Base-by-base conservation (phyloP, 2,329 filamentous ascomycete genomes). In the Cladosporium sp. region DNA sequence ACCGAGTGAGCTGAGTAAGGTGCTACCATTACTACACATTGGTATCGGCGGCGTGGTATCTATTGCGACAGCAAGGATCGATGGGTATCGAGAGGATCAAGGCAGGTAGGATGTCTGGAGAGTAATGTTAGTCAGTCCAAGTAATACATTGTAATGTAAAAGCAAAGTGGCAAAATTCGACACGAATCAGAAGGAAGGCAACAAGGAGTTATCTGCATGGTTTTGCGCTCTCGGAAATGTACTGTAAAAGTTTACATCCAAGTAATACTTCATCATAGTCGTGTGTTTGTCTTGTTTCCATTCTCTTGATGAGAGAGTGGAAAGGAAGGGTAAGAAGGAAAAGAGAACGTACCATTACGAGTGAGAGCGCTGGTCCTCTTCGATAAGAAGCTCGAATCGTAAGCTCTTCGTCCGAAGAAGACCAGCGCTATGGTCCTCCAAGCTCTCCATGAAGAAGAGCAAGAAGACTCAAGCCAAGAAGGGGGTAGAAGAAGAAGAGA, bases 181-280 rank as follows among this genome's bases (percentile, higher is more conserved):
- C n/a, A n/a, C n/a, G n/a, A 18, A 16, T 48, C 45, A 48, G 45
- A 48, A 48, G 45, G 45, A 48, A 48, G 45, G 45, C 45, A 48
- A 48, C 45, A 48, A 48, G 45, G 45, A 48, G 36, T 48, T 48
- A 48, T 48, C 45, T 48, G 45, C 45, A 48, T 48, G 45, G 45
- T 48, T 48, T 48, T 48, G 45, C 45, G 45, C 45, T 40, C 36
- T 40, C 36, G 45, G 36, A 48, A 35, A n/a, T 39, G 27, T 48
- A 48, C 45, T 48, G 45, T 48, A 48, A 48, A n/a, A 40, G 29
- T 48, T 48, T 48, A 48, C 45, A 48, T 48, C 45, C 45, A 48
- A 48, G 45, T 48, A 48, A 48, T 48, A 39, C 25, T 48, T 48
- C 45, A 48, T 48, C 45, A 48, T 39, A 33, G 29, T 32, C 38